These are phyloP conservation scores for Sorghum bicolor DNA, from an alignment of 176 grass and related monocot species.

Conservation along the genomic window Sorghum_bicolor_NCBIv3 NC_012879.2:38116001-38116500, in stretches of 20 bases:
- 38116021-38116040: neutral
- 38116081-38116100: constrained; percentile 48
- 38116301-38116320: constrained; percentile 5
- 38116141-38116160: constrained; percentile 39
- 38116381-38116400: neutral
- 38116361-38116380: constrained; percentile 25
- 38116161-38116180: constrained; percentile 12
- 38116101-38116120: constrained; percentile 58
- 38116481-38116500: constrained; percentile 33
- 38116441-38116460: constrained; percentile 78
- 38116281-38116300: constrained; percentile 43
- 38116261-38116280: constrained; percentile 65
- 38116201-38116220: neutral
- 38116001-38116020: neutral
- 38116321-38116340: neutral
- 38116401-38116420: constrained; percentile 54
- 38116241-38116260: constrained; percentile 63
- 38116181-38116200: neutral
- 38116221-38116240: constrained; percentile 12
- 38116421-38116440: constrained; percentile 73
- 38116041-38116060: neutral
- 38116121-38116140: constrained; percentile 70
- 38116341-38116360: neutral
- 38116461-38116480: constrained; percentile 51
- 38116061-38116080: constrained; percentile 72